A percentile compares a stretch with the other conserved stretches of the same genome.
phyloP scores from a whole-genome alignment of 2,329 filamentous ascomycete species.

The Pseudocercospora pini-densiflorae region DNA sequence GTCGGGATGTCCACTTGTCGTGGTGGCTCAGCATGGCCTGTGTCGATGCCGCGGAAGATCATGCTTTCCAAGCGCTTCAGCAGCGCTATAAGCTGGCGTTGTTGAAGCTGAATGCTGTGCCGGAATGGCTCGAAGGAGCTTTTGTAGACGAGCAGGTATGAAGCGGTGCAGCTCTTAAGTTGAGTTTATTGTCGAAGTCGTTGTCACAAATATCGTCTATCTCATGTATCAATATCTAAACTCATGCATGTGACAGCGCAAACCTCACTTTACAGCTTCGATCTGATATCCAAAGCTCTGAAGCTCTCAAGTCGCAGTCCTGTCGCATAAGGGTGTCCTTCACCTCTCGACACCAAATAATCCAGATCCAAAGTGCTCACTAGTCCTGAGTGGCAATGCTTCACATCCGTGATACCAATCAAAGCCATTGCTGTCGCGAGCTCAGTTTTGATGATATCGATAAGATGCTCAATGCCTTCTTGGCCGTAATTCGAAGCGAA shows the following conservation, averaged over 20 bases:
- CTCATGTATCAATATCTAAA: not conserved
- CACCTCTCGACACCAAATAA: conserved; percentile 48
- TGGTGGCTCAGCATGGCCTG: not conserved
- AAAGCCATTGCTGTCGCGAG: conserved; percentile 68
- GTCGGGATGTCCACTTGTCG: not conserved
- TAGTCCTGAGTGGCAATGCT: conserved; percentile 63
- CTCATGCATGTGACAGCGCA: not conserved
- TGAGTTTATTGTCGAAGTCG: not conserved
- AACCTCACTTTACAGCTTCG: conserved; percentile 9
- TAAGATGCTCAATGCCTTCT: conserved; percentile 55
- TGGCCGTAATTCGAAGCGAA: conserved; percentile 66
- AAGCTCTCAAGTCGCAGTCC: conserved; percentile 25
- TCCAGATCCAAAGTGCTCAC: conserved; percentile 59
- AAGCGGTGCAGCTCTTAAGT: not conserved
- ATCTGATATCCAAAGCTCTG: conserved; percentile 5
- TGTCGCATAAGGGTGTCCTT: conserved; percentile 32
- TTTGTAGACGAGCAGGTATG: too few species aligned
- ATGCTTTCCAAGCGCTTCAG: too few species aligned
- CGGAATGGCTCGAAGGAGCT: too few species aligned
- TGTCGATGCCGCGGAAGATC: not conserved
- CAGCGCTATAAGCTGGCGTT: too few species aligned
- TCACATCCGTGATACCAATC: conserved; percentile 64
- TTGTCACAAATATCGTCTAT: conserved; percentile 3
- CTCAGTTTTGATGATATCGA: conserved; percentile 53
- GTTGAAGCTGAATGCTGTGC: too few species aligned